Evolutionary conservation across 2,329 filamentous ascomycete species (phyloP).

Genomic region (Neospermospora avenae): DNA sequence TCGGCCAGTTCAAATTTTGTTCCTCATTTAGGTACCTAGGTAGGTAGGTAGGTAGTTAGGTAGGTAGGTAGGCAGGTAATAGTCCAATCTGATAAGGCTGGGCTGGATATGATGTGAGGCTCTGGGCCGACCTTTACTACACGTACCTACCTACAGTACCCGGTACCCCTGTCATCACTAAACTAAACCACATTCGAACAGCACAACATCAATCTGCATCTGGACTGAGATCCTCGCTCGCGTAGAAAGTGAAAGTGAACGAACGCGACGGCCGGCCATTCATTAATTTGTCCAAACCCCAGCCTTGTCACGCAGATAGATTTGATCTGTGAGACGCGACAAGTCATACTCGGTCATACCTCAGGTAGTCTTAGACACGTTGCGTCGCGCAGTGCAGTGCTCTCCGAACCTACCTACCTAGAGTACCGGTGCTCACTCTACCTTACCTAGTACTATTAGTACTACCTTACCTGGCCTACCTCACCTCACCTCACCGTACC

Average conservation of each 20-base stretch:
- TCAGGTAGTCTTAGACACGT: neutral
- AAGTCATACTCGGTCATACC: neutral
- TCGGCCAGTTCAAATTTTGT: too few relatives aligned
- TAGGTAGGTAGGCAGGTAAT: too few relatives aligned
- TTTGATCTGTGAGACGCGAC: slow-evolving; percentile 1
- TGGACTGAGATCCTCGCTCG: neutral
- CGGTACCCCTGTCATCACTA: neutral
- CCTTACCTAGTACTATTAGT: neutral
- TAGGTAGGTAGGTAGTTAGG: too few relatives aligned
- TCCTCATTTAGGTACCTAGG: too few relatives aligned
- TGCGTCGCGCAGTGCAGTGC: too few relatives aligned
- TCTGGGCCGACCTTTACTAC: neutral
- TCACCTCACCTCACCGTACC: too few relatives aligned
- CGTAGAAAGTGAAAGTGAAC: slow-evolving; percentile 9
- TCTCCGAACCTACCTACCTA: neutral
- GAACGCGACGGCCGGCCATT: slow-evolving; percentile 18
- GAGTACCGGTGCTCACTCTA: neutral
- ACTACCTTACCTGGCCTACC: too few relatives aligned
- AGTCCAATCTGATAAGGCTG: slow-evolving; percentile 1
- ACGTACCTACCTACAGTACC: too few relatives aligned
- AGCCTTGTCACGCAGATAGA: neutral
- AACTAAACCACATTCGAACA: slow-evolving; percentile 8
- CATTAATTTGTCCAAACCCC: neutral
- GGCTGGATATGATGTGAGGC: neutral
- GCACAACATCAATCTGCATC: neutral